Conservation (phyloP, 2,329 filamentous ascomycete genomes). For the Claviceps arundinis region DNA sequence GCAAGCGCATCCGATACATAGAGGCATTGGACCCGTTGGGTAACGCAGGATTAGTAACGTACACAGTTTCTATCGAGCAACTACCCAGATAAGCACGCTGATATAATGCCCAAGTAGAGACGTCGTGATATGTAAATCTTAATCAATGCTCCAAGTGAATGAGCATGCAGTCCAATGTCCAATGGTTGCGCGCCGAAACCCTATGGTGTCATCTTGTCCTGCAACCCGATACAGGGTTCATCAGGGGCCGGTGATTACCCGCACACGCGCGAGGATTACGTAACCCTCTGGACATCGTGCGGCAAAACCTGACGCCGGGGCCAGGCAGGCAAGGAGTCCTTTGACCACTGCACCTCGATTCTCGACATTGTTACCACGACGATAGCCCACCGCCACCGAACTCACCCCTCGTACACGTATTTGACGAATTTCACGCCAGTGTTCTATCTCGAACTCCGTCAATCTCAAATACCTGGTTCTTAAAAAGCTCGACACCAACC, state of each 20-base stretch:
- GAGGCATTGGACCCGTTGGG: too few species aligned
- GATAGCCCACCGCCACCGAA: conserved; percentile 13
- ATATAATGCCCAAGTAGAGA: too few species aligned
- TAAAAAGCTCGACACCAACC: conserved; percentile 16
- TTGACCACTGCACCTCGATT: conserved; percentile 18
- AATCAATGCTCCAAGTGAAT: too few species aligned
- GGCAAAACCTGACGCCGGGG: conserved; percentile 29
- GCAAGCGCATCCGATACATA: too few species aligned
- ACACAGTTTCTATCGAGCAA: too few species aligned
- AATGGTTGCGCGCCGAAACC: too few species aligned
- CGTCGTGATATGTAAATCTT: too few species aligned
- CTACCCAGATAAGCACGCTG: too few species aligned
- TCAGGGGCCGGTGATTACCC: conserved; percentile 2
- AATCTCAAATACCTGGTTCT: conserved; percentile 9
- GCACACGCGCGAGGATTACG: background rate
- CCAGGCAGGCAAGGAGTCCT: conserved; percentile 26
- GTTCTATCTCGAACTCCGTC: background rate
- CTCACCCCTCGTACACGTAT: conserved; percentile 10
- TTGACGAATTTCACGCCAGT: conserved; percentile 1
- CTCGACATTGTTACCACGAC: conserved; percentile 10
- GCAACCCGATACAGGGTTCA: background rate
- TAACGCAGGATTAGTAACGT: too few species aligned
- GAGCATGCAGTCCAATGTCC: too few species aligned
- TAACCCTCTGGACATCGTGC: conserved; percentile 8
- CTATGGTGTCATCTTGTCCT: background rate